These are phyloP conservation scores for Solanum chiquidenum DNA, from an alignment of 257 asterid genomes.

Conservation along the genomic window DNA sequence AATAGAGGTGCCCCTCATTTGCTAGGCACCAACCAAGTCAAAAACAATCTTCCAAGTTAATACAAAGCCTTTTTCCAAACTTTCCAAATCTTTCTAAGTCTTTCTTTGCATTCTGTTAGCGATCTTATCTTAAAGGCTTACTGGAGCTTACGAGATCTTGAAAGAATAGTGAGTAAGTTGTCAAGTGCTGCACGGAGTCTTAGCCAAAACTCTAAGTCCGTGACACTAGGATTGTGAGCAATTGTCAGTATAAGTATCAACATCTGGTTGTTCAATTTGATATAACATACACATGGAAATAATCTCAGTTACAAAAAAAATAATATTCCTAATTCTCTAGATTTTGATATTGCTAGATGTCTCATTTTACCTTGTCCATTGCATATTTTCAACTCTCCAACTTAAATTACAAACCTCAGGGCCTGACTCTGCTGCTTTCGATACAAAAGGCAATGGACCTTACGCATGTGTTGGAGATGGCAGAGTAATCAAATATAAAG, in stretches of 20 bases:
- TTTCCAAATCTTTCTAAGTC: too few species aligned
- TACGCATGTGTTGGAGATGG: slow-evolving; percentile 45
- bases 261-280: neutral
- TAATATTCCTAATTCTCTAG: neutral
- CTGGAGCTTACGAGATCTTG: too few species aligned
- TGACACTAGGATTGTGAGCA: neutral
- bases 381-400: neutral
- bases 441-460: slow-evolving; percentile 16
- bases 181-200: too few species aligned
- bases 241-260: neutral
- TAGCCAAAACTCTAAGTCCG: too few species aligned
- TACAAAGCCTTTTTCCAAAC: too few species aligned
- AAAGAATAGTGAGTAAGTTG: too few species aligned
- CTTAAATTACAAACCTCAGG: slow-evolving; percentile 14
- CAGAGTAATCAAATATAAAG: slow-evolving; percentile 24
- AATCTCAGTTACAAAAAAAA: neutral
- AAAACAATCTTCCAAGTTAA: too few species aligned
- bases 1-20: too few species aligned
- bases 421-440: slow-evolving; percentile 26
- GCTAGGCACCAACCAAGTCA: too few species aligned
- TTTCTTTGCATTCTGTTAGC: too few species aligned
- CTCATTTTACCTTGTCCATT: neutral
- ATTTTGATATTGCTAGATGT: neutral
- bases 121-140: too few species aligned
- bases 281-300: neutral